Base-by-base conservation (phyloP, 2,329 filamentous ascomycete genomes). In the Capronia epimyces region DNA sequence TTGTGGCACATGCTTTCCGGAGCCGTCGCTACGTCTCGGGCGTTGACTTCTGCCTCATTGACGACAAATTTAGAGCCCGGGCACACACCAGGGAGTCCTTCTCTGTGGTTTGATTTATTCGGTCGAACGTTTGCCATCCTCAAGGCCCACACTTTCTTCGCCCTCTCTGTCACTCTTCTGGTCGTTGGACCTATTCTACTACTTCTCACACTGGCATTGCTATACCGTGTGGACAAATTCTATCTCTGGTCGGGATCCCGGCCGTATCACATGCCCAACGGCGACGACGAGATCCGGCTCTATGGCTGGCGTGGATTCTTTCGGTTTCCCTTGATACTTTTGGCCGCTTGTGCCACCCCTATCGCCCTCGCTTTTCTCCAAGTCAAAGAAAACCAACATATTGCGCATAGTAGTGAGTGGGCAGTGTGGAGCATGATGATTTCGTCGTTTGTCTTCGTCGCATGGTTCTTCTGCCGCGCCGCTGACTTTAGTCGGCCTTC, bases 1-100 rank as follows among this genome's bases (percentile, higher is more conserved):
- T 69, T 97, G 16, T 97, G 90, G 90, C 90, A 97, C 67, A 97
- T 98, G 93, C 75, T 98, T 31, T 94, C 88, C 31, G 84, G 84
- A 12, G 82, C 89, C 4, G 71, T 96, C 20, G 80, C 83, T 5
- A 93, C 90, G 0, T 81, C 87, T 18, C 76, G 84, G 62, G 76
- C 76, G 1, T 75, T 97, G 37, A 84, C 88, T 0, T 79, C 81
- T 12, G 81, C 88, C 59, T 81, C 78, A 9, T 27, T 57, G 32
- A 49, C 15, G 31, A 57, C 57, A 16, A 55, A 57, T 29, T 31
- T 51, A 10, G 44, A 54, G 2, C 51, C 49, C 9, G 50, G 36
- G 8, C 22, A 56, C 20, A 50, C 50, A 8, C 58, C 54, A 15
- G 55, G 55, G 2, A 1, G 83, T 81, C 50, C 72, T 78, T 40